phyloP scores from a whole-genome alignment of 2,329 filamentous ascomycete genomes.

The Mollisia scopiformis region DNA sequence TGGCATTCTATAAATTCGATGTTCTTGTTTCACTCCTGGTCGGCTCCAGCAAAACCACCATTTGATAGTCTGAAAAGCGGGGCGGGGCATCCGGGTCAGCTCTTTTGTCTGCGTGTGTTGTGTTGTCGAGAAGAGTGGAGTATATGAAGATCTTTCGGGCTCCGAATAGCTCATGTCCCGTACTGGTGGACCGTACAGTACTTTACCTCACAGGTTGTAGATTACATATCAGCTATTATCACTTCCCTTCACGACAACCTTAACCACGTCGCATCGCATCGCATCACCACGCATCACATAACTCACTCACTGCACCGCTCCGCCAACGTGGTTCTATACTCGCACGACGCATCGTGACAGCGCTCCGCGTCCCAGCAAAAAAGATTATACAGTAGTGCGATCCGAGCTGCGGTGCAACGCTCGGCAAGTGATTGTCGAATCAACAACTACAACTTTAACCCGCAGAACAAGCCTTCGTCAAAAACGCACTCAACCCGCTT shows the following conservation, averaged over 20 bases:
- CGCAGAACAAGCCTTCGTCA: constrained; percentile 4
- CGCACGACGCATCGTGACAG: background rate
- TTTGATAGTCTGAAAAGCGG: background rate
- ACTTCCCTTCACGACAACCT: too few relatives aligned
- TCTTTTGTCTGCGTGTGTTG: background rate
- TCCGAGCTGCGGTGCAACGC: constrained; percentile 1
- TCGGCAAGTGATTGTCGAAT: constrained; percentile 14
- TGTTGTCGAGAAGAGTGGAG: background rate
- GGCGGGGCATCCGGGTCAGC: too few relatives aligned
- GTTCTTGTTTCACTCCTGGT: background rate
- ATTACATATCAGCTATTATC: background rate
- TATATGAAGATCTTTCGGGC: background rate
- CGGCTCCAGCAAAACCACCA: background rate
- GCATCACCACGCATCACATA: too few relatives aligned
- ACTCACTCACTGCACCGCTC: too few relatives aligned
- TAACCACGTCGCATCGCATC: too few relatives aligned
- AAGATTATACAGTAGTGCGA: background rate
- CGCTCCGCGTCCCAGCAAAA: background rate
- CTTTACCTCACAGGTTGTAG: too few relatives aligned
- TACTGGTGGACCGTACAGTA: too few relatives aligned
- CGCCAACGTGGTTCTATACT: too few relatives aligned
- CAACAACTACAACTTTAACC: constrained; percentile 6
- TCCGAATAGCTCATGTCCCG: too few relatives aligned
- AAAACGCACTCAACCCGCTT: constrained; percentile 2
- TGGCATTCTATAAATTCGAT: background rate